Conservation (phyloP, 2,329 filamentous ascomycete genomes). For the Phyllosticta ampelicida region DNA sequence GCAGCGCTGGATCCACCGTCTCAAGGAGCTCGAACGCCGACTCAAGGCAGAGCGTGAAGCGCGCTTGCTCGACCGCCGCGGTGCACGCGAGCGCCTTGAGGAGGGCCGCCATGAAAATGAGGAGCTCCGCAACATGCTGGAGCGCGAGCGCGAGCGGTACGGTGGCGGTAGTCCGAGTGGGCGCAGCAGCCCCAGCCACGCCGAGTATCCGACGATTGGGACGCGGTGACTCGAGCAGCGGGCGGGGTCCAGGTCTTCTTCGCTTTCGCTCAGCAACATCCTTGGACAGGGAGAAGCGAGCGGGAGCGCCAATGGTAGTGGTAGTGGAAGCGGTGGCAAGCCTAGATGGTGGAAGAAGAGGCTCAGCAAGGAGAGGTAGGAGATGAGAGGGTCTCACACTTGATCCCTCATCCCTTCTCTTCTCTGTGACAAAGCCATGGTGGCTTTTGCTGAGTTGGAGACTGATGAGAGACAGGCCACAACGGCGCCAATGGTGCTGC, state of each 20-base stretch:
- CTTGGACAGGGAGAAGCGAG: not conserved
- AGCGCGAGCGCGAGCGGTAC: constrained; percentile 38
- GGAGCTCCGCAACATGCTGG: constrained; percentile 55
- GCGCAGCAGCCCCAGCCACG: constrained; percentile 5
- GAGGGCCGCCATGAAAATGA: constrained; percentile 66
- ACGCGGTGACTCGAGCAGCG: not conserved
- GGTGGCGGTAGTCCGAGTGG: constrained; percentile 1
- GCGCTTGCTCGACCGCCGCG: constrained; percentile 69
- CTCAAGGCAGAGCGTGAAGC: constrained; percentile 86
- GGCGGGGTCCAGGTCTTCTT: not conserved
- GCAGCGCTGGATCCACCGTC: constrained; percentile 71
- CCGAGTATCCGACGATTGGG: constrained; percentile 5
- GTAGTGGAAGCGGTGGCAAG: not conserved
- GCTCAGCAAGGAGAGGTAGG: not conserved
- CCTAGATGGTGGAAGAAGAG: not conserved
- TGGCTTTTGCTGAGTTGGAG: not conserved
- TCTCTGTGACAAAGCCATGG: not conserved
- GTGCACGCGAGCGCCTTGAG: constrained; percentile 68
- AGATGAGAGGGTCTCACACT: not conserved
- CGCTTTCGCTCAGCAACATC: not conserved
- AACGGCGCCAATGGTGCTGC: not conserved
- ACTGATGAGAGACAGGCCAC: not conserved
- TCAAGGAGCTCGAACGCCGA: constrained; percentile 79
- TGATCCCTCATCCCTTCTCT: not conserved
- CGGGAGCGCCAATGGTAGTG: not conserved